Evolutionary conservation across 495 filamentous ascomycete species (phyloP), one percentile per base, ranked within the genome.

Genomic region (Trichoderma erinaceum): DNA sequence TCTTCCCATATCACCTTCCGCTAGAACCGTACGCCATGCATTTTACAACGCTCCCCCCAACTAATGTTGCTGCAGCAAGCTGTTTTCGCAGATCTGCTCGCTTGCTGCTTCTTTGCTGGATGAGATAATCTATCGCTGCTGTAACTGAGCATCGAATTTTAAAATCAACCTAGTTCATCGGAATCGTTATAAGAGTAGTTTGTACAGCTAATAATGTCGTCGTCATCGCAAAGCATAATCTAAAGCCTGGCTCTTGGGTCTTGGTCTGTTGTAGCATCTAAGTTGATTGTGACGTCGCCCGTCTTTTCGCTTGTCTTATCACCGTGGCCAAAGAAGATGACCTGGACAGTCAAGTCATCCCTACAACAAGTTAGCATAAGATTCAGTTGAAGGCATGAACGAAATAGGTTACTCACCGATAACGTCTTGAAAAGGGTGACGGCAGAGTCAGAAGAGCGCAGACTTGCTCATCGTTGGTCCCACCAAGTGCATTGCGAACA

Each of bases 311-410:
- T 32, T 32, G 23, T 18, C 69, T 82, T 87, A 68, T 91, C 85
- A 27, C 88, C 86, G 56, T 96, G 85, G 48, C 95, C 95, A 73
- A 99, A 99, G 85, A 99, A 99, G 75, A 99, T 96, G 52, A 99
- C 95, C 79, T 99, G 93, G 32, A 99, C 96, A 0, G 95, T 99
- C 61, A 99, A 81, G 78, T 99, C 95, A 75, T 99, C 95, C 68
- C 91, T 92, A 61, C 32, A 4, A n/a, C 11, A 63, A 10, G 35
- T 65, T 43, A 23, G 58, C 52, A 74, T 73, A 75, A 69, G 15
- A n/a, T 11, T 5, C 18, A 58, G 10, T 5, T 23, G 23, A 66
- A 3, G 4, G 23, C 8, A 58, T 5, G 6, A 29, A 12, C 64
- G 27, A 25, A 12, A 21, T 48, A 44, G 23, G 52, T 25, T 16